A percentile compares a stretch with the other conserved stretches of the same genome.
Conservation (phyloP, 2,329 filamentous ascomycete genomes). For the Zymoseptoria passerinii region DNA sequence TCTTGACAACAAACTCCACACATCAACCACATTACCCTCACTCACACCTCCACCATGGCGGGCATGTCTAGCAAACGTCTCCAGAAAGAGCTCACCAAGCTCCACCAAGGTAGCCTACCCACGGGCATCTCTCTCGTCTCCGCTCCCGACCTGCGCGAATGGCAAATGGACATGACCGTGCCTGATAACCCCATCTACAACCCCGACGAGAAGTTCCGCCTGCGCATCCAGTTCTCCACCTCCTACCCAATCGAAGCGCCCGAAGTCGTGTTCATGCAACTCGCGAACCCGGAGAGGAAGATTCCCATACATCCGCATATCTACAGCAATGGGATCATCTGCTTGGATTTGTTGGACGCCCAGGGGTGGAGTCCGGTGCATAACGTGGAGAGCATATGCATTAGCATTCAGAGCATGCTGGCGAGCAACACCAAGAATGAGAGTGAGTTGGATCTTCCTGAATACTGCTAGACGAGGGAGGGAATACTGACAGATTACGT, state of each 20-base stretch:
- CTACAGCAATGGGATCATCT: slow-evolving; percentile 98
- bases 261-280: slow-evolving; percentile 78
- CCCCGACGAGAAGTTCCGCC: slow-evolving; percentile 64
- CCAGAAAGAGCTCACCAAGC: slow-evolving; percentile 49
- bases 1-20: not conserved
- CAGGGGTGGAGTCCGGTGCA: slow-evolving; percentile 95
- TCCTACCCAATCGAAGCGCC: slow-evolving; percentile 93
- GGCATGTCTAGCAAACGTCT: slow-evolving; percentile 33
- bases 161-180: slow-evolving; percentile 86
- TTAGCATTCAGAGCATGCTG: slow-evolving; percentile 97
- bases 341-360: slow-evolving; percentile 78
- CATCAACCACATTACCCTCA: not conserved
- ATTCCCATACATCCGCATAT: slow-evolving; percentile 97
- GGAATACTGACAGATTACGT: slow-evolving; percentile 1
- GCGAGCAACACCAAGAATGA: slow-evolving; percentile 91
- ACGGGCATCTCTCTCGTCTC: slow-evolving; percentile 70
- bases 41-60: slow-evolving; percentile 20
- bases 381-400: slow-evolving; percentile 92
- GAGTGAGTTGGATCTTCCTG: slow-evolving; percentile 35
- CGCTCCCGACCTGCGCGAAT: slow-evolving; percentile 77
- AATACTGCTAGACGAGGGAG: not conserved
- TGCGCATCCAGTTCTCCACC: slow-evolving; percentile 77
- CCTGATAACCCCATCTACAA: slow-evolving; percentile 87
- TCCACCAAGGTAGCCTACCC: slow-evolving; percentile 47
- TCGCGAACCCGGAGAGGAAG: slow-evolving; percentile 42